A percentile compares a stretch with the other conserved stretches of the same genome.
phyloP scores from a whole-genome alignment of 495 filamentous ascomycete species.

The Pyrenula aspistea region DNA sequence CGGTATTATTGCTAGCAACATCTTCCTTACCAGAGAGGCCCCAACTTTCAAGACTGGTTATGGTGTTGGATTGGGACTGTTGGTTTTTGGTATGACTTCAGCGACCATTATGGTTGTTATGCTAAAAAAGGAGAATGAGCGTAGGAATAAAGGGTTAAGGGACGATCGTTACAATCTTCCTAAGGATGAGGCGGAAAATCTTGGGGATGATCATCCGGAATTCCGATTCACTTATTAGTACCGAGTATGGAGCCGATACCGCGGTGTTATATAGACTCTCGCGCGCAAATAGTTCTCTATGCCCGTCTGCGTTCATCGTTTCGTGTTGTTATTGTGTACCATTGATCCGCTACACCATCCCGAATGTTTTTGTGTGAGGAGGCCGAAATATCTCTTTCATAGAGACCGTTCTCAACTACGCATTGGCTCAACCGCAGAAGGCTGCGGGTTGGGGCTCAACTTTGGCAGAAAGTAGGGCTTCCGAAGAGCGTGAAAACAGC shows the following conservation, averaged over 20 bases:
- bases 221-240: slow-evolving; percentile 29
- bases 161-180: slow-evolving; percentile 25
- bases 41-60: slow-evolving; percentile 35
- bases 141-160: slow-evolving; percentile 31
- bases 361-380: too few species aligned
- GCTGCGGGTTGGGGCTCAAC: too few species aligned
- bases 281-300: neutral
- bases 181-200: slow-evolving; percentile 27
- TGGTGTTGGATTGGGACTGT: slow-evolving; percentile 24
- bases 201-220: slow-evolving; percentile 41
- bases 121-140: slow-evolving; percentile 33
- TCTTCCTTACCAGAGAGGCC: slow-evolving; percentile 21
- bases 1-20: slow-evolving; percentile 44
- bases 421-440: too few species aligned
- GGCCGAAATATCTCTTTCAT: too few species aligned
- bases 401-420: too few species aligned
- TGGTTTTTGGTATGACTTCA: slow-evolving; percentile 25
- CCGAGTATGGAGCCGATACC: neutral
- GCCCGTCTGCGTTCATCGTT: neutral
- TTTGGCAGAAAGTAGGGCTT: too few species aligned
- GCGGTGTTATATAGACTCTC: neutral
- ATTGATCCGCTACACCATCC: too few species aligned
- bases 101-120: slow-evolving; percentile 25
- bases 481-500: too few species aligned
- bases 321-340: neutral